Evolutionary conservation across 139 green algal species (phyloP), one percentile per base, ranked within the genome.

Genomic region (Chlorella sp.): DNA sequence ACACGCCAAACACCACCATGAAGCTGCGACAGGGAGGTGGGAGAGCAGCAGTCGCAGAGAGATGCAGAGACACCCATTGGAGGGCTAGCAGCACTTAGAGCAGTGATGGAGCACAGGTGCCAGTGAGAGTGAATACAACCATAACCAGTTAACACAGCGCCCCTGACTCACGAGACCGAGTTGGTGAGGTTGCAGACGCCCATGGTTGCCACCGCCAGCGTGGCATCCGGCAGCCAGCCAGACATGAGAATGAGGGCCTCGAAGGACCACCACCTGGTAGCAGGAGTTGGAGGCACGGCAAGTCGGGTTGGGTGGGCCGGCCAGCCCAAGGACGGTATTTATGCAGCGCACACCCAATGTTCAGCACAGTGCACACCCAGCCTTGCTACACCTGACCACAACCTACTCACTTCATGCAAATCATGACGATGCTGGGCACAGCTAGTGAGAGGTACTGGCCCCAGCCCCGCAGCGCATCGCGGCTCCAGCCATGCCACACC

Each of bases 131-230:
- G n/a, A n/a, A n/a, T n/a, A n/a, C n/a, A n/a, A n/a, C n/a, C n/a
- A n/a, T n/a, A n/a, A n/a, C n/a, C n/a, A n/a, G n/a, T n/a, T n/a
- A 6, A 51, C 44, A 6, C 44, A 51, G 44, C 44, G 6, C 7
- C 69, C 13, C 26, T 25, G 26, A 16, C 76, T 74, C 76, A 83
- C 76, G 36, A 26, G 60, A 63, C 38, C 23, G 60, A 47, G 76
- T 72, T 83, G 36, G 62, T 62, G 13, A 73, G 25, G n/a, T 28
- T 32, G 74, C 26, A 28, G 20, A 81, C 47, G 17, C 74, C 76
- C 60, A 83, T 83, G 38, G 60, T 62, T 18, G 76, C 76, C 76
- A 83, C 76, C 23, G 76, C 62, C 60, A 74, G 60, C 76, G 57
- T 41, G 34, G 62, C 76, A 5, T 72, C 76, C 25, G 38, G 26